A percentile compares a stretch with the other conserved stretches of the same genome.
These are phyloP conservation scores for Carpinus viminea DNA, from an alignment of 306 rosid species.

Conservation along the genomic window DNA sequence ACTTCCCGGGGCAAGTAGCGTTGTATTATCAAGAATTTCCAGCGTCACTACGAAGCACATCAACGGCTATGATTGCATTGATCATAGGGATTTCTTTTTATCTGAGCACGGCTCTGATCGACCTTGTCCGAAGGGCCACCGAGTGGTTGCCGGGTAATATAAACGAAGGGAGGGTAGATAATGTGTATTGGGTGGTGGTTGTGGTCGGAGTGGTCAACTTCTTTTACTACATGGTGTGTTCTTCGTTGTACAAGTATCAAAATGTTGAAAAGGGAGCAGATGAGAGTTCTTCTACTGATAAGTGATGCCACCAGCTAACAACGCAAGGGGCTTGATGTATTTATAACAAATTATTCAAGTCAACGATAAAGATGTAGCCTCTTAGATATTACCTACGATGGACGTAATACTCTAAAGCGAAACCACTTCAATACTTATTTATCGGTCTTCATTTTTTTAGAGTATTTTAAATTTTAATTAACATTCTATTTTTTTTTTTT, in stretches of 20 bases:
- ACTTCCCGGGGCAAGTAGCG: constrained; percentile 63
- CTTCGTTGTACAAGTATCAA: constrained; percentile 32
- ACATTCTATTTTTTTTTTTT: too few relatives aligned
- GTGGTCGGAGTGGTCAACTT: constrained; percentile 37
- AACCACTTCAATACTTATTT: too few relatives aligned
- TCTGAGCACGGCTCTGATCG: constrained; percentile 31
- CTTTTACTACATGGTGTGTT: constrained; percentile 34
- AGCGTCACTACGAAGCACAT: constrained; percentile 43
- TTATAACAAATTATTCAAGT: neutral
- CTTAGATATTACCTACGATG: too few relatives aligned
- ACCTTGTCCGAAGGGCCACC: constrained; percentile 27
- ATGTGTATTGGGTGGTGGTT: constrained; percentile 39
- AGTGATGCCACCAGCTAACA: neutral
- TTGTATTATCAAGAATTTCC: constrained; percentile 72
- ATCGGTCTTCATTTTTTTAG: too few relatives aligned
- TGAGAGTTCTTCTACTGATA: neutral
- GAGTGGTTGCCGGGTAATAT: constrained; percentile 43
- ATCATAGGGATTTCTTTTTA: constrained; percentile 25
- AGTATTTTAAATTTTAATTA: too few relatives aligned
- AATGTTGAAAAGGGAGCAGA: constrained; percentile 3
- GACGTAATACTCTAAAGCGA: too few relatives aligned
- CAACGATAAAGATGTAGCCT: neutral
- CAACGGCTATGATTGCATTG: constrained; percentile 44
- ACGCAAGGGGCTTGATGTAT: neutral
- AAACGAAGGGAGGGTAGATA: constrained; percentile 41